Evolutionary conservation across 2,329 filamentous ascomycete genomes (phyloP).

Genomic region (Botrytis squamosa): DNA sequence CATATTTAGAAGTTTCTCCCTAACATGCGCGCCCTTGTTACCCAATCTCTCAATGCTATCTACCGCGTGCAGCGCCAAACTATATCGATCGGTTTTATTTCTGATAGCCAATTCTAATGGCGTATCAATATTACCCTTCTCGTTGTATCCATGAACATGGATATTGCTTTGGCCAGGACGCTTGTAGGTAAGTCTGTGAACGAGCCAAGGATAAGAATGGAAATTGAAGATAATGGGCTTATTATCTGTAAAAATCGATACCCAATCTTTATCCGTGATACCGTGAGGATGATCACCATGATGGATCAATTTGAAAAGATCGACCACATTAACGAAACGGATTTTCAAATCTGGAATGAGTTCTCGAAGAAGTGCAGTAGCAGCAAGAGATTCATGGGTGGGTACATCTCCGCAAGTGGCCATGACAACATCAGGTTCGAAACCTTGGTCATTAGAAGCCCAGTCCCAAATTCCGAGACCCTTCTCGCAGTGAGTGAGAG

Average conservation of each 20-base stretch:
- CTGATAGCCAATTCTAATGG: constrained; percentile 75
- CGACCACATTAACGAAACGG: constrained; percentile 76
- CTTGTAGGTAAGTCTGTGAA: constrained; percentile 75
- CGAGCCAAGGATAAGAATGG: constrained; percentile 79
- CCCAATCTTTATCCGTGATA: constrained; percentile 64
- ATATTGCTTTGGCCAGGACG: constrained; percentile 66
- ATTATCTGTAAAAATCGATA: constrained; percentile 67
- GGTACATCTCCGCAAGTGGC: constrained; percentile 73
- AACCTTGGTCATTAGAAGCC: constrained; percentile 67
- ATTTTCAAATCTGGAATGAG: constrained; percentile 71
- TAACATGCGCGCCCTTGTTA: constrained; percentile 60
- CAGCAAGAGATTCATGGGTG: constrained; percentile 72
- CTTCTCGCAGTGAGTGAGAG: constrained; percentile 74
- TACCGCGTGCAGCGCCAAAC: constrained; percentile 73
- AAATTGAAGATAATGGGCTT: constrained; percentile 80
- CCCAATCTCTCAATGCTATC: constrained; percentile 60
- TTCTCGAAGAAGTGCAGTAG: constrained; percentile 69
- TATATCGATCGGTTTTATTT: constrained; percentile 76
- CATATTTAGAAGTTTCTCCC: constrained; percentile 63
- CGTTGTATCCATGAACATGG: constrained; percentile 75
- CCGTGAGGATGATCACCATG: constrained; percentile 71
- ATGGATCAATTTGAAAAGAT: constrained; percentile 77
- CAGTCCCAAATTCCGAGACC: constrained; percentile 76
- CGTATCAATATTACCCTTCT: constrained; percentile 84
- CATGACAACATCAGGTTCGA: constrained; percentile 73